Conservation (phyloP, 1,284 basidiomycete species). For the Schizopora paradoxa region DNA sequence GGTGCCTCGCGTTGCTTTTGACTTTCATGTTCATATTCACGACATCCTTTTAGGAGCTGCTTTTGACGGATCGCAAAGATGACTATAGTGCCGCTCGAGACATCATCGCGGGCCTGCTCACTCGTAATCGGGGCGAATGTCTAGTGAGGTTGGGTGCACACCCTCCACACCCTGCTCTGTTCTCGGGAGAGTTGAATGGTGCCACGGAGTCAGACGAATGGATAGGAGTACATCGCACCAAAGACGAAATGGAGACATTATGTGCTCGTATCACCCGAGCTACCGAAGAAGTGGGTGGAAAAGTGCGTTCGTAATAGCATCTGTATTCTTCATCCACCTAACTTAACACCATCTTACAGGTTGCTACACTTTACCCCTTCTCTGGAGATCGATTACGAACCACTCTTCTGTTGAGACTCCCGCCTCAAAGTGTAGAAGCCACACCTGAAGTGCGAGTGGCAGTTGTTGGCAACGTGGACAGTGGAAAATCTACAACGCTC, state of each 20-base stretch:
- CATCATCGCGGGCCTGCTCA: conserved; percentile 58
- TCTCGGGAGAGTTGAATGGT: conserved; percentile 45
- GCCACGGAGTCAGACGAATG: conserved; percentile 36
- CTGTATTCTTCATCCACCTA: background rate
- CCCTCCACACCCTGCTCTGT: conserved; percentile 50
- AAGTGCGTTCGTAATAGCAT: conserved; percentile 41
- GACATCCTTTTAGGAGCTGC: conserved; percentile 9
- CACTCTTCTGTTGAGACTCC: conserved; percentile 61
- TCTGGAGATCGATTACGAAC: conserved; percentile 45
- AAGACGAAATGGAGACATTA: conserved; percentile 48
- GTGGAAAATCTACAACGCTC: conserved; percentile 91
- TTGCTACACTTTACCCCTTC: conserved; percentile 48
- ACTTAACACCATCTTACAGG: conserved; percentile 31
- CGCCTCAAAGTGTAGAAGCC: conserved; percentile 62
- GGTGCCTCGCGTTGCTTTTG: conserved; percentile 34
- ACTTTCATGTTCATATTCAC: background rate
- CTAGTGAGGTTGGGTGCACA: conserved; percentile 63
- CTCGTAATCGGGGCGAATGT: conserved; percentile 62
- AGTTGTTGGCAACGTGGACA: conserved; percentile 91
- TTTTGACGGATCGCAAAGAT: conserved; percentile 40
- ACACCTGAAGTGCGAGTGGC: conserved; percentile 91
- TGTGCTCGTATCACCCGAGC: conserved; percentile 37
- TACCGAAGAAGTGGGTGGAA: conserved; percentile 71
- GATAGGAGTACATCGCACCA: conserved; percentile 46
- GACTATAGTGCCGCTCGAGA: conserved; percentile 54